phyloP scores from a whole-genome alignment of 345 rosid species.

The Citrus hindsii region DNA sequence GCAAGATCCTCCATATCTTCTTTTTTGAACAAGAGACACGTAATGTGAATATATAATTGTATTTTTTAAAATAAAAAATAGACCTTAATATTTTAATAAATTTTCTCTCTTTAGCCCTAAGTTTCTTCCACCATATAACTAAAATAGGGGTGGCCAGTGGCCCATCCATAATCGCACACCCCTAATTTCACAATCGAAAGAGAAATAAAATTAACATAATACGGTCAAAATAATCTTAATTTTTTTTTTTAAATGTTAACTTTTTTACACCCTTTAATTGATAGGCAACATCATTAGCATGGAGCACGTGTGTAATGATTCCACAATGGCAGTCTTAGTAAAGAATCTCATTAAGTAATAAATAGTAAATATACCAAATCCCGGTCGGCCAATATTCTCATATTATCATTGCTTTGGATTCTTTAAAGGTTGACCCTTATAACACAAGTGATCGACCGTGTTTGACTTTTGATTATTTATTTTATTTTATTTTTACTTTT shows the following conservation, averaged over 20 bases:
- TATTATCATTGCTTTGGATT: background rate
- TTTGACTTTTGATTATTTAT: background rate
- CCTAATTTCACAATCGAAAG: background rate
- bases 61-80: no score
- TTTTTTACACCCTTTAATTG: conserved; percentile 17
- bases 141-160: background rate
- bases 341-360: conserved; percentile 7
- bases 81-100: no score
- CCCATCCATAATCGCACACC: background rate
- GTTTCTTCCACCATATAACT: background rate
- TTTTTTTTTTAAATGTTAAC: no score
- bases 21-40: background rate
- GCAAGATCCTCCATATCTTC: background rate
- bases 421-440: conserved; percentile 4
- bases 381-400: conserved; percentile 1
- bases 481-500: background rate
- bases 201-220: background rate
- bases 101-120: background rate
- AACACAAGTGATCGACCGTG: background rate
- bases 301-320: conserved; percentile 61
- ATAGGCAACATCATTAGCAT: conserved; percentile 26
- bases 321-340: background rate
- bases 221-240: conserved; percentile 11
- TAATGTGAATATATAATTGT: background rate
- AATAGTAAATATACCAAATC: conserved; percentile 2